These are phyloP conservation scores for Sextonia rubra DNA, from an alignment of 164 flowering plant genomes.

Conservation along the genomic window DNA sequence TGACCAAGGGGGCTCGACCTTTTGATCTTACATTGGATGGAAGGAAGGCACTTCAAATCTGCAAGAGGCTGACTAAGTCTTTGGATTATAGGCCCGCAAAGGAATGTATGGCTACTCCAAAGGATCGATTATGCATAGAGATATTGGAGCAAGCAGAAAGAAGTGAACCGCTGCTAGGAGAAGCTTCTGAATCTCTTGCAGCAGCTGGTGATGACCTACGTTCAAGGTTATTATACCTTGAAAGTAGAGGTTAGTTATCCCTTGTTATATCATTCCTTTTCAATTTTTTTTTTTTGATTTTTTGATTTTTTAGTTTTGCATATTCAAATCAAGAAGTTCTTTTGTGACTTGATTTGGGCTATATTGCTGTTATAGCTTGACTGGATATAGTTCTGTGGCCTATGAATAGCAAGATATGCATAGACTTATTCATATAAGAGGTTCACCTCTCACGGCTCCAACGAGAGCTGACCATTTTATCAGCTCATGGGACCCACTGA, in stretches of 20 bases:
- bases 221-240: constrained; percentile 68
- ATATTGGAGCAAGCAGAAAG: constrained; percentile 91
- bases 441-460: too few relatives aligned
- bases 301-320: not conserved
- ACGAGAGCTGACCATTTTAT: too few relatives aligned
- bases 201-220: constrained; percentile 82
- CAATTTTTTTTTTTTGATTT: too few relatives aligned
- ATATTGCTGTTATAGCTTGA: not conserved
- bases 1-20: constrained; percentile 79
- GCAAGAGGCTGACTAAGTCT: constrained; percentile 68
- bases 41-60: constrained; percentile 82
- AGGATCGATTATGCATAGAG: constrained; percentile 82
- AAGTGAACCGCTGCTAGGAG: constrained; percentile 74
- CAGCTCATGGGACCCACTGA: too few relatives aligned
- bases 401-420: too few relatives aligned
- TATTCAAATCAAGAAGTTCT: not conserved
- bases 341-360: not conserved
- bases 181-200: constrained; percentile 82
- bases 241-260: constrained; percentile 72
- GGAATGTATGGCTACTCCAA: constrained; percentile 65
- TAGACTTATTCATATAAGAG: too few relatives aligned
- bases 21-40: constrained; percentile 72
- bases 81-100: constrained; percentile 47
- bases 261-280: not conserved
- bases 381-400: too few relatives aligned